Conservation (phyloP, 176 grass and related monocot species). For the Triticum urartu region DNA sequence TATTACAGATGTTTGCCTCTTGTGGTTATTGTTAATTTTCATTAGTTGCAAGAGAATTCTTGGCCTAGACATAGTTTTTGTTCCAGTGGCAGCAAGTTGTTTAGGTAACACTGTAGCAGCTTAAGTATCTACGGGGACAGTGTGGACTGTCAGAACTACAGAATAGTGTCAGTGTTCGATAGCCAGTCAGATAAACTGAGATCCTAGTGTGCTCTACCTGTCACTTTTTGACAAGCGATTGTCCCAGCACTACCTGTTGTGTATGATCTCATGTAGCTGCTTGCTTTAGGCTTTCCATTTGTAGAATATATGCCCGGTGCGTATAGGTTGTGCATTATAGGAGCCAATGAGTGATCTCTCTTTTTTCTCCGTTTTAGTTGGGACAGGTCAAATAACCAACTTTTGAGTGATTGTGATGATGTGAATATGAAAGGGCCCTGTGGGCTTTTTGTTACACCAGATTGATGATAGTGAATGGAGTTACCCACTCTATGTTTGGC, state of each 20-base stretch:
- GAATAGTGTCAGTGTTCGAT: neutral
- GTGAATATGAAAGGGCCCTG: neutral
- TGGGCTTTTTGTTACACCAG: neutral
- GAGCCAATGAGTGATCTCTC: neutral
- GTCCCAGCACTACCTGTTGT: neutral
- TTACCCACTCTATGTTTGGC: neutral
- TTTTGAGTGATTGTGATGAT: slow-evolving; percentile 15
- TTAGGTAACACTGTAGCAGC: neutral
- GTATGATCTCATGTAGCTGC: neutral
- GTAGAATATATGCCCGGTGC: neutral
- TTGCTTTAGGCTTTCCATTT: neutral
- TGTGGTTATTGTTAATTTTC: neutral
- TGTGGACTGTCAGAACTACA: neutral
- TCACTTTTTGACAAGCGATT: neutral
- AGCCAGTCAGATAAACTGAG: neutral
- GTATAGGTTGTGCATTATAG: neutral
- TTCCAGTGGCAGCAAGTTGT: neutral
- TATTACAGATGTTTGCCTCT: too few species aligned
- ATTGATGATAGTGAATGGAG: neutral
- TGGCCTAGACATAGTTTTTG: neutral
- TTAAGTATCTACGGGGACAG: neutral
- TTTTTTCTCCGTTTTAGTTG: neutral
- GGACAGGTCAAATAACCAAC: neutral
- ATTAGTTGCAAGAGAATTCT: neutral
- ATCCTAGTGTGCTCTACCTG: neutral